Conservation (phyloP, 2,329 filamentous ascomycete species). For the Colletotrichum liaoningense region DNA sequence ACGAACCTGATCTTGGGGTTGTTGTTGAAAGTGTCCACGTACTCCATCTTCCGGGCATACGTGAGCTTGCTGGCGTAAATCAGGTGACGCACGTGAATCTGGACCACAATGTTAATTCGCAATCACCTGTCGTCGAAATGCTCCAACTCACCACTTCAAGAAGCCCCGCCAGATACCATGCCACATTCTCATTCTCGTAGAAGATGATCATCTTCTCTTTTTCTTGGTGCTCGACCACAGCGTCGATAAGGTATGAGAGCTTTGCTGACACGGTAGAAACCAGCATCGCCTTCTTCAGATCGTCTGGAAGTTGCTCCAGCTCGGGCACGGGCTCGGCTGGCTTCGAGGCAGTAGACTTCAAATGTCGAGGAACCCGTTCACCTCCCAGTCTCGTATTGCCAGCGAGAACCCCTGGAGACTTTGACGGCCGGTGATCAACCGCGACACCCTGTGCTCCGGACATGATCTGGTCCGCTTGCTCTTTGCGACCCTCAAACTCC, state of each 20-base stretch:
- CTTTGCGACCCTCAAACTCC: conserved; percentile 54
- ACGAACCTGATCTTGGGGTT: conserved; percentile 68
- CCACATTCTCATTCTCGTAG: conserved; percentile 88
- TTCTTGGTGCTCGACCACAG: conserved; percentile 74
- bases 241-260: conserved; percentile 84
- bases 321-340: conserved; percentile 8
- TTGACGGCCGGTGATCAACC: conserved; percentile 3
- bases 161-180: conserved; percentile 85
- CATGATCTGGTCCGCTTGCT: conserved; percentile 42
- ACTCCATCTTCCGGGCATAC: conserved; percentile 74
- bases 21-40: conserved; percentile 82
- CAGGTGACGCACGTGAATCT: conserved; percentile 70
- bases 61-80: conserved; percentile 76
- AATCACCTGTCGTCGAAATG: background rate
- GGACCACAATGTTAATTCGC: conserved; percentile 16
- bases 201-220: conserved; percentile 92
- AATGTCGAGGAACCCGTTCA: conserved; percentile 46
- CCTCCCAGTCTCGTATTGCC: conserved; percentile 58
- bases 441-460: conserved; percentile 27
- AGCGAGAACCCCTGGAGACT: conserved; percentile 40
- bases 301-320: conserved; percentile 50
- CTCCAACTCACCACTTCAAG: conserved; percentile 73
- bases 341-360: conserved; percentile 44
- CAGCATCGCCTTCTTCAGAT: conserved; percentile 70
- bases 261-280: conserved; percentile 89